Base-by-base conservation (phyloP, 2,329 filamentous ascomycete genomes). In the Aspergillus puulaauensis region DNA sequence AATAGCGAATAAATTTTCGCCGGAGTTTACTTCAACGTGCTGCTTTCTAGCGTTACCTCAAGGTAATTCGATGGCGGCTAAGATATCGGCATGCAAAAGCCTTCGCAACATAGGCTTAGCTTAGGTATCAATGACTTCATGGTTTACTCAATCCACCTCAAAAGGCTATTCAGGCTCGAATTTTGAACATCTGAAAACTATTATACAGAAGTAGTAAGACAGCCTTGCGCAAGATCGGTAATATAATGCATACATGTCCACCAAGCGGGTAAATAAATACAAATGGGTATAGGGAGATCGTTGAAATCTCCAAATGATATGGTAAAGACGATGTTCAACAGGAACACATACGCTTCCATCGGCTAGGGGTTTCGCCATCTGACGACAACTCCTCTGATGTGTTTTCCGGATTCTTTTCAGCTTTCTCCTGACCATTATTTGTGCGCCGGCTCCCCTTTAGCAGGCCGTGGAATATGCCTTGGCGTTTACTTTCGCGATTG, bases 301-400 rank as follows among this genome's bases (percentile, higher is more conserved):
- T 21, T 23, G 27, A 52, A 14, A 14, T 47, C 27, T 50, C 21
- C 51, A 21, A 46, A 19, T n/a, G 44, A 51, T 44, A 41, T 17
- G 27, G n/a, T 40, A 3, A 21, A 35, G 8, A 57, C 17, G 27
- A 47, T 12, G 7, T 17, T 52, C 53, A 61, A 53, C 64, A 61
- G 51, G 62, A 66, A 43, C 58, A 54, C 51, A 66, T 17, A 19
- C 61, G 61, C 24, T 56, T 59, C 64, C 61, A 66, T 47, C 63
- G 40, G 46, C 57, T 59, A 6, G 58, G 48, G 15, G 17, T 24
- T 24, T 44, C 11, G 8, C 35, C 21, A 19, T 56, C 52, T 45
- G 54, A 54, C 39, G 48, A 40, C 14, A 55, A 33, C 23, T 40
- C 47, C 11, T 14, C 17, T 19, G 51, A 14, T 6, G 27, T 31